These are phyloP conservation scores for Colletotrichum kahawae DNA, from an alignment of 2,329 filamentous ascomycete species.

Conservation along the genomic window DNA sequence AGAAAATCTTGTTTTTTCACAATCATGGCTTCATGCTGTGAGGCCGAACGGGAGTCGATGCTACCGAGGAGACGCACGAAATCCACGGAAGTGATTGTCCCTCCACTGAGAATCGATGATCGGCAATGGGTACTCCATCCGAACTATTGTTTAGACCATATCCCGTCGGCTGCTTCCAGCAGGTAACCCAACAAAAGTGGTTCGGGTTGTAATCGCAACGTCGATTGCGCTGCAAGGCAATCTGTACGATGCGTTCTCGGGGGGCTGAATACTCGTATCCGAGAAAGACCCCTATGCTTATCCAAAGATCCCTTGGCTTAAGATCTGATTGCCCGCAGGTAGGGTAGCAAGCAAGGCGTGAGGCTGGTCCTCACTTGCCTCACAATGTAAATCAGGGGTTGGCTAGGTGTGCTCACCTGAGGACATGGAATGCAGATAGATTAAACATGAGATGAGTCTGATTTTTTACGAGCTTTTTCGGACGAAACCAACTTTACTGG, in stretches of 20 bases:
- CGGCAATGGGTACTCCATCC: neutral
- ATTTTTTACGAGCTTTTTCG: neutral
- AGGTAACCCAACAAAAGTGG: neutral
- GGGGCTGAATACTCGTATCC: neutral
- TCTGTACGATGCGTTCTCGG: neutral
- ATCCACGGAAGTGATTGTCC: neutral
- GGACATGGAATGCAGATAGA: neutral
- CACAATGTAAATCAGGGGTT: constrained; percentile 15
- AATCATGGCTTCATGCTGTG: neutral
- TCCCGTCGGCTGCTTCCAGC: neutral
- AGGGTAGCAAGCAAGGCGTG: constrained; percentile 1
- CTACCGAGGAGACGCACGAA: neutral
- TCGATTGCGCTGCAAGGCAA: neutral
- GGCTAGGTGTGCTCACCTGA: neutral
- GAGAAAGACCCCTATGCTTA: neutral
- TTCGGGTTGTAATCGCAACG: neutral
- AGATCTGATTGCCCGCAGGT: neutral
- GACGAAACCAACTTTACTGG: neutral
- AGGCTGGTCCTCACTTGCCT: neutral
- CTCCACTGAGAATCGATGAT: neutral
- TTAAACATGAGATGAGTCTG: neutral
- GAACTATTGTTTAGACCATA: neutral
- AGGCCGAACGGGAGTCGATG: neutral
- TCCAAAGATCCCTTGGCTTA: neutral
- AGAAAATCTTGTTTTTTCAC: neutral